Evolutionary conservation across 306 rosid species (phyloP).

Genomic region (Alnus rubra): DNA sequence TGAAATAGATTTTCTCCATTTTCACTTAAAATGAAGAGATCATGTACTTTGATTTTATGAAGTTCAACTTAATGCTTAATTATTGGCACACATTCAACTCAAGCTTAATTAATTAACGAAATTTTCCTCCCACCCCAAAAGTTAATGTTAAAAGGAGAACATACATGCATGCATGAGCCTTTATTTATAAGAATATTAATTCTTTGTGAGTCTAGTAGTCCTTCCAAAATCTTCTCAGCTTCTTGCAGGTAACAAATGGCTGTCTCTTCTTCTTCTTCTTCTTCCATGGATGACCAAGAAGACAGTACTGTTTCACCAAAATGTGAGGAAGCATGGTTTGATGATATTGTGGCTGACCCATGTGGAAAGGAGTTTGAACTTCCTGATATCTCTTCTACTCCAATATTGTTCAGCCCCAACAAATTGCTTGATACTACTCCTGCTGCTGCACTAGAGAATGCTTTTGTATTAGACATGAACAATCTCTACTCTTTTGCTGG

Average conservation of each 20-base stretch:
- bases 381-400: constrained; percentile 6
- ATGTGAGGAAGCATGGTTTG: constrained; percentile 14
- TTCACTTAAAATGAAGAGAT: no score
- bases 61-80: no score
- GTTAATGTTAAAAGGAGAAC: not conserved
- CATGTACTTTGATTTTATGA: no score
- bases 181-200: not conserved
- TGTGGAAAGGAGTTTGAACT: constrained; percentile 24
- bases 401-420: not conserved
- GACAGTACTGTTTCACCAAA: not conserved
- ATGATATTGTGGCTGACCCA: not conserved
- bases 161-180: no score
- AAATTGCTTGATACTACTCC: not conserved
- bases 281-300: not conserved
- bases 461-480: not conserved
- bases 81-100: no score
- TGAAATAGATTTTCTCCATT: no score
- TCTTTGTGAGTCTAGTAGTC: not conserved
- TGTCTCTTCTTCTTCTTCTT: not conserved
- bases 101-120: no score
- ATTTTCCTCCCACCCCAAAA: not conserved
- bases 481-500: not conserved
- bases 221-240: not conserved
- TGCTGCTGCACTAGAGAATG: not conserved
- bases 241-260: not conserved